These are phyloP conservation scores for Colletotrichum somersetense DNA, from an alignment of 2,329 filamentous ascomycete genomes.

Conservation along the genomic window DNA sequence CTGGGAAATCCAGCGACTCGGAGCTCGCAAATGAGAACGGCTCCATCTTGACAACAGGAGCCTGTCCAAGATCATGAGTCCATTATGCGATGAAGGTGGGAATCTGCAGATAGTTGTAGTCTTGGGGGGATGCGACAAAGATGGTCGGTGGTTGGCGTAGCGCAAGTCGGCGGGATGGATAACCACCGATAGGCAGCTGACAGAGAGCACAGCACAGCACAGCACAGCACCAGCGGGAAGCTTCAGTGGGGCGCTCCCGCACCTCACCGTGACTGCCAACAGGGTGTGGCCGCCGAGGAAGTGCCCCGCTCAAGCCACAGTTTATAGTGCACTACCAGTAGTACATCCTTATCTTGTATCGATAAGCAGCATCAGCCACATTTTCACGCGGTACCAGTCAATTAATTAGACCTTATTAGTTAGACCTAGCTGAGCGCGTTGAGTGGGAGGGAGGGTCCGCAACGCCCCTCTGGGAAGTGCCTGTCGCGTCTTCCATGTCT, in stretches of 20 bases:
- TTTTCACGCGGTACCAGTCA: slow-evolving; percentile 5
- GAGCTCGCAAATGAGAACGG: slow-evolving; percentile 96
- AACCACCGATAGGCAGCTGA: slow-evolving; percentile 25
- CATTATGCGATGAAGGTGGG: slow-evolving; percentile 25
- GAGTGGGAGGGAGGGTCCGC: slow-evolving; percentile 30
- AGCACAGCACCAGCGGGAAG: slow-evolving; percentile 18
- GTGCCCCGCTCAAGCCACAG: slow-evolving; percentile 30
- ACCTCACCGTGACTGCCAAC: not conserved
- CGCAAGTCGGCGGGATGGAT: not conserved
- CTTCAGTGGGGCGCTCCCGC: slow-evolving; percentile 8
- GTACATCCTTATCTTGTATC: slow-evolving; percentile 4
- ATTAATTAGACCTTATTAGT: not conserved
- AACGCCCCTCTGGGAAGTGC: slow-evolving; percentile 17
- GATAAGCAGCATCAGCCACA: slow-evolving; percentile 33
- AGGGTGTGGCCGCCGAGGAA: not conserved
- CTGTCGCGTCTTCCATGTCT: slow-evolving; percentile 40
- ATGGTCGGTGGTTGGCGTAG: slow-evolving; percentile 5
- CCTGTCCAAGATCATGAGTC: slow-evolving; percentile 16
- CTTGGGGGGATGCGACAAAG: slow-evolving; percentile 14
- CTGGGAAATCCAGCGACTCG: slow-evolving; percentile 81
- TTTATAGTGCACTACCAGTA: too few relatives aligned
- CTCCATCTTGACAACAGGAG: slow-evolving; percentile 73
- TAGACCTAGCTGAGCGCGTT: slow-evolving; percentile 29
- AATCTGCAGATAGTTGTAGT: slow-evolving; percentile 1
- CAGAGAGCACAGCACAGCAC: not conserved